Conservation (phyloP, 768 basidiomycete genomes). For the Zangia roseola region DNA sequence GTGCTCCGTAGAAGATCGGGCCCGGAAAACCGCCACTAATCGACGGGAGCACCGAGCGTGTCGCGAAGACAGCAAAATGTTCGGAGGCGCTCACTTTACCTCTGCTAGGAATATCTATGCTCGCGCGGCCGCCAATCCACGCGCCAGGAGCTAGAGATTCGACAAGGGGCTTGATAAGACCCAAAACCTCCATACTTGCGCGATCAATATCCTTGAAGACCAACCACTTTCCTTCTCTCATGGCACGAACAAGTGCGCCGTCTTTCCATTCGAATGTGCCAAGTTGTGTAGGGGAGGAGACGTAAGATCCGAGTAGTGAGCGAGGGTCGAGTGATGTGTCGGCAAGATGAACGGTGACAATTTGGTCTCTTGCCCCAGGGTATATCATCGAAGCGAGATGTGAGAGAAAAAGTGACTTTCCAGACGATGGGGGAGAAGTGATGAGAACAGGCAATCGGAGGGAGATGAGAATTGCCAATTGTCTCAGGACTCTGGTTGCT, state of each 20-base stretch:
- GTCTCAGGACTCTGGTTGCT: conserved; percentile 53
- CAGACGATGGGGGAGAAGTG: conserved; percentile 83
- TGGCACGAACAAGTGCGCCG: conserved; percentile 85
- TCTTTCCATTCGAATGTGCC: conserved; percentile 97
- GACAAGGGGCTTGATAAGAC: conserved; percentile 78
- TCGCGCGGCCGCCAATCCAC: conserved; percentile 71
- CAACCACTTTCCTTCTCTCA: conserved; percentile 90
- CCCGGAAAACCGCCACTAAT: conserved; percentile 47
- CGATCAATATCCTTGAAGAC: conserved; percentile 92
- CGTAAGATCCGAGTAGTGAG: conserved; percentile 88
- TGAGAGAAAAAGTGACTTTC: conserved; percentile 78
- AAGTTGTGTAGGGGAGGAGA: conserved; percentile 78
- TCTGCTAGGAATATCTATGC: conserved; percentile 69
- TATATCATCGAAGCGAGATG: conserved; percentile 70
- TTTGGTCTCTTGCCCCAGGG: conserved; percentile 59
- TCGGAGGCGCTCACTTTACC: conserved; percentile 74
- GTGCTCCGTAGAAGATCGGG: conserved; percentile 79
- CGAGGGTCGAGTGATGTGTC: conserved; percentile 96
- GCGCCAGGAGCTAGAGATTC: conserved; percentile 70
- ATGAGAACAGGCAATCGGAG: conserved; percentile 76
- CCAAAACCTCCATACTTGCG: conserved; percentile 86
- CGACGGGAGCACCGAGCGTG: conserved; percentile 62
- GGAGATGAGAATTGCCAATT: conserved; percentile 63
- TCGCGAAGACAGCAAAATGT: conserved; percentile 86
- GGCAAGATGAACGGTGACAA: conserved; percentile 86